A percentile compares a stretch with the other conserved stretches of the same genome.
phyloP scores from a whole-genome alignment of 257 asterid genomes.

The Eustoma russellianum region DNA sequence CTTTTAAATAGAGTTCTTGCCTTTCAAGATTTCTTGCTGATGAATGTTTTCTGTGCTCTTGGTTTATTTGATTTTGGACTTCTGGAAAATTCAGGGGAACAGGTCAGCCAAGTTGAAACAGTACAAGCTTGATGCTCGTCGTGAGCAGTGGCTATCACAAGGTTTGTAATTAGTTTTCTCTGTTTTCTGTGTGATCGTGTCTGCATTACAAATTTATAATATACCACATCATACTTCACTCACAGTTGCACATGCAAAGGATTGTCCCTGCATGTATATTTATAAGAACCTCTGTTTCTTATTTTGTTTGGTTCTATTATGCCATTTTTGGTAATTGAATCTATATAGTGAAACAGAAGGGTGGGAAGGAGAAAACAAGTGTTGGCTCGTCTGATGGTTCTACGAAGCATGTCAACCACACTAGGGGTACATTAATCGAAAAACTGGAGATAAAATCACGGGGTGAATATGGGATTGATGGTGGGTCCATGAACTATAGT shows the following conservation, averaged over 20 bases:
- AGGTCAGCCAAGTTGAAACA: slow-evolving; percentile 91
- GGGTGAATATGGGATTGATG: slow-evolving; percentile 34
- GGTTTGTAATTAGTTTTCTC: slow-evolving; percentile 28
- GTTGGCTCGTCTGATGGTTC: slow-evolving; percentile 19
- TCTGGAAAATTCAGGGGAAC: slow-evolving; percentile 40
- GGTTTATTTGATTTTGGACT: not conserved
- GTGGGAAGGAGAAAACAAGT: slow-evolving; percentile 41
- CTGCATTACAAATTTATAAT: too few species aligned
- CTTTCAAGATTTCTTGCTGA: not conserved
- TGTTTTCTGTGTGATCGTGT: too few species aligned
- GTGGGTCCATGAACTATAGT: slow-evolving; percentile 39
- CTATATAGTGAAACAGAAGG: slow-evolving; percentile 59
- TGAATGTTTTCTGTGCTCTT: not conserved
- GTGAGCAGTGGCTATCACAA: slow-evolving; percentile 96
- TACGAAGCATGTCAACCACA: slow-evolving; percentile 17
- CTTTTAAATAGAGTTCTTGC: not conserved
- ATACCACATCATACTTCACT: too few species aligned
- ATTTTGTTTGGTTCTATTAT: not conserved
- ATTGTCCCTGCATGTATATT: not conserved
- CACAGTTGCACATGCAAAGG: too few species aligned
- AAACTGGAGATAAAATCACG: slow-evolving; percentile 51
- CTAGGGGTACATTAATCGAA: slow-evolving; percentile 23
- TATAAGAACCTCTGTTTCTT: not conserved
- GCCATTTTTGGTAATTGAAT: slow-evolving; percentile 13
- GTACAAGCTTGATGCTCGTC: slow-evolving; percentile 88